Evolutionary conservation across 805 yeast species (phyloP), one percentile per base, ranked within the genome.

Genomic region (Cyberlindnera suaveolens): DNA sequence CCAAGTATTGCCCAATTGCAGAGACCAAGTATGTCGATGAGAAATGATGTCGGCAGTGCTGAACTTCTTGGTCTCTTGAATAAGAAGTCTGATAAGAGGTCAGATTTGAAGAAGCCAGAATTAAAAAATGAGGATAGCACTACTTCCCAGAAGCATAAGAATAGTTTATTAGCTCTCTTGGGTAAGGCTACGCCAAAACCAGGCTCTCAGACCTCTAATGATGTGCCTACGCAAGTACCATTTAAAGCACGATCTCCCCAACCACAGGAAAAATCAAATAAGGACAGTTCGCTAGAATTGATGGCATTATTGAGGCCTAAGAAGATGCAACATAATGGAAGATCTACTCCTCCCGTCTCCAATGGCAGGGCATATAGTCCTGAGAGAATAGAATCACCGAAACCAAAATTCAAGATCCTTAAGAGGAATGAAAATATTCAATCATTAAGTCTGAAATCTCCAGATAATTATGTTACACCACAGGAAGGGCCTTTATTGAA

Each of bases 1-100:
- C 74, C 74, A 30, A 60, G 68, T 26, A 61, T 69, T 11, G 63
- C 62, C 26, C 64, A 68, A 38, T 63, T 74, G 11, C 60, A 70
- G 8, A 60, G 58, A 42, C 67, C 68, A 34, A 58, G 65, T 8
- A 53, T 66, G 39, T 60, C 58, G n/a, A 47, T 60, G 38, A 57
- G 50, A 41, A 51, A 50, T 40, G 61, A 56, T 36, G 60, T 64
- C 4, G 66, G 67, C 41, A 66, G 73, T 2, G 66, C 64, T 47
- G 75, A 72, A 40, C 52, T 74, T 13, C 62, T 73, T 41, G 67
- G 72, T 3, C 59, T 74, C 16, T 62, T 74, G 52, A 70, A 66
- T 31, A 62, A 59, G 34, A 62, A 60, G 31, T 43, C 41, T 3
- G 39, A 42, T 7, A 42, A 41, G 8, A 48, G 36, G 32, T 5